Evolutionary conservation across 805 yeast genomes (phyloP).

Genomic region (Metschnikowia baotianmanensis): DNA sequence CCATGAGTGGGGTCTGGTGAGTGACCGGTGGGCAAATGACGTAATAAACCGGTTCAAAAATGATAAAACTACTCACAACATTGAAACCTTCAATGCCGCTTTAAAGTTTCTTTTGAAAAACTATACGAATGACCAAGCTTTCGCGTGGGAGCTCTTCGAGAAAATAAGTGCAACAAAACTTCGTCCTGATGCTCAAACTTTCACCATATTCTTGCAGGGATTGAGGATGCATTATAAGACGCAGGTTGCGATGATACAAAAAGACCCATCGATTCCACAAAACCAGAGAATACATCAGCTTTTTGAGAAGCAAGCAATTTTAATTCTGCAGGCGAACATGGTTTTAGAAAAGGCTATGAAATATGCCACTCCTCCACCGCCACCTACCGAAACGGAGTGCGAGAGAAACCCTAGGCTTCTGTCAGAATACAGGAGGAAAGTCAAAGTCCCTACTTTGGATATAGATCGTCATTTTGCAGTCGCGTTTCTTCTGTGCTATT

Average conservation of each 20-base stretch:
- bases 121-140: slow-evolving; percentile 28
- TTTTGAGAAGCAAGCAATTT: slow-evolving; percentile 28
- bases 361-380: slow-evolving; percentile 34
- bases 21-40: slow-evolving; percentile 20
- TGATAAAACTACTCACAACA: slow-evolving; percentile 10
- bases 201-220: slow-evolving; percentile 40
- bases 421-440: slow-evolving; percentile 17
- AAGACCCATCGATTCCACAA: slow-evolving; percentile 16
- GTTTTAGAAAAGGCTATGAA: slow-evolving; percentile 26
- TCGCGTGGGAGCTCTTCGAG: slow-evolving; percentile 41
- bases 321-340: slow-evolving; percentile 26
- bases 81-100: slow-evolving; percentile 38
- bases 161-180: slow-evolving; percentile 20
- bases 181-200: slow-evolving; percentile 35
- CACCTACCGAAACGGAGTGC: slow-evolving; percentile 30
- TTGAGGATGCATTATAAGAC: slow-evolving; percentile 21
- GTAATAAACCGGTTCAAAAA: slow-evolving; percentile 24
- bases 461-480: slow-evolving; percentile 34
- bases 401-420: slow-evolving; percentile 22
- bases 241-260: slow-evolving; percentile 17
- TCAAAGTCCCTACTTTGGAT: slow-evolving; percentile 18
- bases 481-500: slow-evolving; percentile 30
- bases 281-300: slow-evolving; percentile 24
- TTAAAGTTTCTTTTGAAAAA: slow-evolving; percentile 35
- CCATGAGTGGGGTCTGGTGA: slow-evolving; percentile 33